Evolutionary conservation across 2,329 filamentous ascomycete genomes (phyloP).

Genomic region (Aspergillus ochraceus): DNA sequence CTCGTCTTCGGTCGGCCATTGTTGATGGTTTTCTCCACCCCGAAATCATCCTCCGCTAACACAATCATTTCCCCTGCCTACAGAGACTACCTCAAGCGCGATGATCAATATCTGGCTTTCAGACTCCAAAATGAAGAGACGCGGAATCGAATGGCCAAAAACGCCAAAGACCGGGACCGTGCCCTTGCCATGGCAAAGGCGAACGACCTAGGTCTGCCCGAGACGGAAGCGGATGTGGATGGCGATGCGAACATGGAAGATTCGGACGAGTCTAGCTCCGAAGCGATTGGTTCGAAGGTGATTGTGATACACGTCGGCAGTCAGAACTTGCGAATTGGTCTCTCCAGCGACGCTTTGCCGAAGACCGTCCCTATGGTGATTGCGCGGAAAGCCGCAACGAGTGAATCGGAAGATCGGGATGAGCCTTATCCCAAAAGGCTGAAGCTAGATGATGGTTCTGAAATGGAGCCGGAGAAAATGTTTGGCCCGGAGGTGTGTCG

Average conservation of each 20-base stretch:
- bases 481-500: slow-evolving; percentile 77
- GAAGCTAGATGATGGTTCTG: slow-evolving; percentile 55
- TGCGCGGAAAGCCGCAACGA: slow-evolving; percentile 73
- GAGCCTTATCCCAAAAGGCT: slow-evolving; percentile 71
- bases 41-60: slow-evolving; percentile 11
- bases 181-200: slow-evolving; percentile 74
- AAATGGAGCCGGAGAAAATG: slow-evolving; percentile 67
- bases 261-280: slow-evolving; percentile 54
- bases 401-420: slow-evolving; percentile 79
- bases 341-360: slow-evolving; percentile 92
- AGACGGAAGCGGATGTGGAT: slow-evolving; percentile 41
- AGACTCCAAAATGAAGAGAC: slow-evolving; percentile 85
- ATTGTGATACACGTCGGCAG: slow-evolving; percentile 95
- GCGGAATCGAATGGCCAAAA: slow-evolving; percentile 78
- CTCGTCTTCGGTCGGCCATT: not conserved
- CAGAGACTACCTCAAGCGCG: slow-evolving; percentile 96
- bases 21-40: not conserved
- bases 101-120: slow-evolving; percentile 90
- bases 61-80: slow-evolving; percentile 1
- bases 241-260: slow-evolving; percentile 60
- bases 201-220: slow-evolving; percentile 62
- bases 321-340: slow-evolving; percentile 89
- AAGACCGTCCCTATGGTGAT: slow-evolving; percentile 94
- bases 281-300: slow-evolving; percentile 79
- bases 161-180: slow-evolving; percentile 83